Conservation (phyloP, 257 asterid genomes). For the Solanum dulcamara region DNA sequence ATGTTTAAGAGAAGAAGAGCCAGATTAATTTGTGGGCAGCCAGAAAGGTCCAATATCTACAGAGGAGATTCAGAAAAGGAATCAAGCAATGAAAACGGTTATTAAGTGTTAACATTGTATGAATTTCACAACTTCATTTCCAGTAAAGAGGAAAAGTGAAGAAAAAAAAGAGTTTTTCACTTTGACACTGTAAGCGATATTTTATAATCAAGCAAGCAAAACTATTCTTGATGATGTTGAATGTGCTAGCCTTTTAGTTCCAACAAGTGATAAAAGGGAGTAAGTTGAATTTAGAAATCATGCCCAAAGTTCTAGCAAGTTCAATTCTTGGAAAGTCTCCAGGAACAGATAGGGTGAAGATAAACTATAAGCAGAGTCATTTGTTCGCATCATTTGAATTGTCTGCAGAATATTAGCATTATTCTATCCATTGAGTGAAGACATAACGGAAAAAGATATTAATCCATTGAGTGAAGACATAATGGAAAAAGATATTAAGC, state of each 20-base stretch:
- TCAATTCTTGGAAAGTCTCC: background rate
- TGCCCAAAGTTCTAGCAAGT: background rate
- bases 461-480: background rate
- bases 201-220: background rate
- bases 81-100: background rate
- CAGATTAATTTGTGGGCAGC: slow-evolving; percentile 61
- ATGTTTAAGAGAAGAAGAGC: slow-evolving; percentile 42
- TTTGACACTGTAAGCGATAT: background rate
- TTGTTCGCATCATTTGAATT: background rate
- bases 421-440: too few relatives aligned
- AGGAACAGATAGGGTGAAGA: background rate
- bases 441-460: too few relatives aligned
- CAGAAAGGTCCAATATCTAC: slow-evolving; percentile 74
- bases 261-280: background rate
- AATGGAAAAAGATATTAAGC: background rate
- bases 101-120: background rate
- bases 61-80: slow-evolving; percentile 15
- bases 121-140: background rate
- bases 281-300: background rate
- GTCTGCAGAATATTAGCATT: background rate
- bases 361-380: background rate
- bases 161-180: background rate
- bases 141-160: background rate
- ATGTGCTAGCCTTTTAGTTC: background rate
- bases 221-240: background rate